Base-by-base conservation (phyloP, 139 green algal species). In the Dunaliella sp. region DNA sequence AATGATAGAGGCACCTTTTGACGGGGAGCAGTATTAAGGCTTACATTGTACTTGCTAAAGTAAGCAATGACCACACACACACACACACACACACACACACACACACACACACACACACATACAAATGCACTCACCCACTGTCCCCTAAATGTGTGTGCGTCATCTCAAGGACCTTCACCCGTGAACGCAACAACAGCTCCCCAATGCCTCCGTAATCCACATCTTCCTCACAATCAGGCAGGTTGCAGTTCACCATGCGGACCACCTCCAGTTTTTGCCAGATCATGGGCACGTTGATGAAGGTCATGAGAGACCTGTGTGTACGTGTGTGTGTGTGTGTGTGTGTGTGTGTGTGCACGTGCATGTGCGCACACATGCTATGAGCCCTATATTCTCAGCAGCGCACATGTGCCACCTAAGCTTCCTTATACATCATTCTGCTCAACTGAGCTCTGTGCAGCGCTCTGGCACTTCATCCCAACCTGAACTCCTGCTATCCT, bases 241-340 rank as follows among this genome's bases (percentile, higher is more conserved):
- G 48, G 48, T 65, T 65, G 76, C 76, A 81, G 1, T 81, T 34
- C 2, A 37, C 76, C 76, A 81, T 33, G 3, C 76, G 76, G 21
- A 84, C 80, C 36, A 33, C 36, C 38, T 26, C 35, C 38, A 84
- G 80, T 30, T 84, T 84, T n/a, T 34, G 80, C 80, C 80, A 84
- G 26, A 84, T 72, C 22, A 34, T 31, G 26, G 80, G 36, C 80
- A 38, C 37, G 80, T 84, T 84, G 26, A 84, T 3, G 28, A 84
- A 84, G 2, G 26, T 30, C 36, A 65, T 26, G 22, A 84, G 32
- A 26, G 80, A 84, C 21, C 80, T 84, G 80, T 37, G 76, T 38
- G 76, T 36, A 31, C 30, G n/a, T 36, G 76, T 81, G 31, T 33
- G 76, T 33, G 76, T 81, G 76, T 24, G 76, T 37, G 30, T 38